phyloP scores from a whole-genome alignment of 2,329 filamentous ascomycete species.

The Aspergillus sp. region DNA sequence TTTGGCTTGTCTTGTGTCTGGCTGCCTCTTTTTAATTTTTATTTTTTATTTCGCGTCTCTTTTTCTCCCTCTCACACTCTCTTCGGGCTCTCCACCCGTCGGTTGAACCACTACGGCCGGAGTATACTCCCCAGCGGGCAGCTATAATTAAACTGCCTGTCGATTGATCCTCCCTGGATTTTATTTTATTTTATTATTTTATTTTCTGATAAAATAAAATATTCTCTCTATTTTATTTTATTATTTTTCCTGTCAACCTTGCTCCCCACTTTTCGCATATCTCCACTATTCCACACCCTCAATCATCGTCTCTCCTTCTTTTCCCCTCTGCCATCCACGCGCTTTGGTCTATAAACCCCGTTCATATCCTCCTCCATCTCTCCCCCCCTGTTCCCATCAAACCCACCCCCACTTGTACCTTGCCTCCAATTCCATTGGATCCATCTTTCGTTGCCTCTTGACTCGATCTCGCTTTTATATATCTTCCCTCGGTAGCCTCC shows the following conservation, averaged over 20 bases:
- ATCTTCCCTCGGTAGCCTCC: slow-evolving; percentile 16
- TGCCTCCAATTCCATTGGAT: slow-evolving; percentile 8
- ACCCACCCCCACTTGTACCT: slow-evolving; percentile 15
- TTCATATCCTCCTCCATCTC: slow-evolving; percentile 8
- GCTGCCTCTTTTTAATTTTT: not conserved
- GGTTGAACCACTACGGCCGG: not conserved
- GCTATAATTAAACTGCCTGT: slow-evolving; percentile 22
- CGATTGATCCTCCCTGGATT: slow-evolving; percentile 13
- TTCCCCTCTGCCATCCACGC: slow-evolving; percentile 10
- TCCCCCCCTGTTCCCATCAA: slow-evolving; percentile 13
- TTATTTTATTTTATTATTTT: slow-evolving; percentile 5
- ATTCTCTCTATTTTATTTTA: not conserved
- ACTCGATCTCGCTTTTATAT: slow-evolving; percentile 17
- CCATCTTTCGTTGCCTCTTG: slow-evolving; percentile 4
- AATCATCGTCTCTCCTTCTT: not conserved
- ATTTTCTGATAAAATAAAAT: not conserved
- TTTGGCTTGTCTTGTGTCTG: not conserved
- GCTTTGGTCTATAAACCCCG: slow-evolving; percentile 24
- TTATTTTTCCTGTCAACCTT: slow-evolving; percentile 14
- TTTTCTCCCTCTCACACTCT: no score
- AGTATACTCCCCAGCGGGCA: not conserved
- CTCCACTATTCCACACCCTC: slow-evolving; percentile 4
- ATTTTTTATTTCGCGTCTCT: no score
- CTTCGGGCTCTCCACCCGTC: not conserved
- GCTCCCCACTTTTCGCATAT: slow-evolving; percentile 20